phyloP scores from a whole-genome alignment of 495 filamentous ascomycete genomes.

The Aspergillus sparsus region DNA sequence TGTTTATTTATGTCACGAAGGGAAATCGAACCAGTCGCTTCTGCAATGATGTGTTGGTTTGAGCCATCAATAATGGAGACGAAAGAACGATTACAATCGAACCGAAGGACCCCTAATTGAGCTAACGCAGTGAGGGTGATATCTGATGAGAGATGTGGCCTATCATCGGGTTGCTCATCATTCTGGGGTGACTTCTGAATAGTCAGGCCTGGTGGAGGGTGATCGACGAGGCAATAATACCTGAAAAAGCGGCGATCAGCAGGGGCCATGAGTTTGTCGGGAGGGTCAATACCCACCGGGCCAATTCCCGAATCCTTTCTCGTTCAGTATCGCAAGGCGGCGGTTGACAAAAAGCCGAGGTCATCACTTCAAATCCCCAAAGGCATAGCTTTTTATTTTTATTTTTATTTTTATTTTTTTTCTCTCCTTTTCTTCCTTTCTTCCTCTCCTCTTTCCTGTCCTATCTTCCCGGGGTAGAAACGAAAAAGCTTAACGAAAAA shows the following conservation, averaged over 20 bases:
- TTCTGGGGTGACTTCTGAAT: conserved; percentile 17
- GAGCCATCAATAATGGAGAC: conserved; percentile 62
- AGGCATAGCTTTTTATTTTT: not conserved
- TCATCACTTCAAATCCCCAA: conserved; percentile 9
- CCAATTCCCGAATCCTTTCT: conserved; percentile 21
- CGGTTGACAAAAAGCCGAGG: conserved; percentile 16
- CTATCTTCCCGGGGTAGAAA: too few relatives aligned
- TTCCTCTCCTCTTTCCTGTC: too few relatives aligned
- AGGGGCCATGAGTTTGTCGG: not conserved
- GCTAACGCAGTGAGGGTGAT: conserved; percentile 63
- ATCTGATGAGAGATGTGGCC: conserved; percentile 46
- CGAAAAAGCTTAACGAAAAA: too few relatives aligned
- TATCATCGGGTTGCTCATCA: conserved; percentile 18
- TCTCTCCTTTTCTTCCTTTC: too few relatives aligned
- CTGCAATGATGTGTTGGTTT: conserved; percentile 62
- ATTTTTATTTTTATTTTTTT: not conserved
- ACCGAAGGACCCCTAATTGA: conserved; percentile 58
- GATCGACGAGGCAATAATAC: conserved; percentile 37
- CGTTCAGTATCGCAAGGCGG: conserved; percentile 18
- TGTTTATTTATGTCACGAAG: conserved; percentile 38
- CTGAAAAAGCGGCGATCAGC: conserved; percentile 21
- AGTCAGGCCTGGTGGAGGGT: conserved; percentile 1
- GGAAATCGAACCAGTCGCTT: conserved; percentile 58
- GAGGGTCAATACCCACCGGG: conserved; percentile 15
- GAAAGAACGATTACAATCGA: conserved; percentile 55